Evolutionary conservation across 2,329 filamentous ascomycete species (phyloP).

Genomic region (Aspergillus brunneoviolaceus): DNA sequence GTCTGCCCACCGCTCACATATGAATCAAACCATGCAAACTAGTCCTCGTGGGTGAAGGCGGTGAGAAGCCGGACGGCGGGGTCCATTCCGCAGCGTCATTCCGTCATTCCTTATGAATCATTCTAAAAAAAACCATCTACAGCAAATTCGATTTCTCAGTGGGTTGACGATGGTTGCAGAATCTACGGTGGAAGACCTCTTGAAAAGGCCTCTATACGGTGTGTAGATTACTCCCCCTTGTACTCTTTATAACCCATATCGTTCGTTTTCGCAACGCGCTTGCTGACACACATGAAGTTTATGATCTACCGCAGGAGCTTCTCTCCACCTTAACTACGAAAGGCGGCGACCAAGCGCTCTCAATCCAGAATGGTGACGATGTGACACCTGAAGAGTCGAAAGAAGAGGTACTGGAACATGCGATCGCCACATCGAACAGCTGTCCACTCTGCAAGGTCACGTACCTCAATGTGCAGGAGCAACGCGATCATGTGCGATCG

Average conservation of each 20-base stretch:
- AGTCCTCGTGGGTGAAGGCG: not conserved
- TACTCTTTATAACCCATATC: not conserved
- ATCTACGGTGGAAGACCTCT: slow-evolving; percentile 35
- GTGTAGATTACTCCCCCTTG: slow-evolving; percentile 10
- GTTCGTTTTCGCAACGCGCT: slow-evolving; percentile 9
- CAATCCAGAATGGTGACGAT: slow-evolving; percentile 24
- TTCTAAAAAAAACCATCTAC: not conserved
- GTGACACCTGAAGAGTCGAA: slow-evolving; percentile 25
- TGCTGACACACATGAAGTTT: slow-evolving; percentile 57
- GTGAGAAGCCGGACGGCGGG: not conserved
- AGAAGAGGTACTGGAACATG: slow-evolving; percentile 41
- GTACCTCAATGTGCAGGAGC: slow-evolving; percentile 73
- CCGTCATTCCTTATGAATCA: not conserved
- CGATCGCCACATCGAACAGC: slow-evolving; percentile 60
- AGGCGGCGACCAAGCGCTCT: slow-evolving; percentile 40
- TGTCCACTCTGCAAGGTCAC: slow-evolving; percentile 76
- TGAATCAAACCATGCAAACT: no score
- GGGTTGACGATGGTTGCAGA: slow-evolving; percentile 21
- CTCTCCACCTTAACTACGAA: slow-evolving; percentile 66
- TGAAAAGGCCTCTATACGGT: slow-evolving; percentile 55
- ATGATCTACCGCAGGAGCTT: slow-evolving; percentile 75
- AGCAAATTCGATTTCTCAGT: not conserved
- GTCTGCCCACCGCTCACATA: no score
- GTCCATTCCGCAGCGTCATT: slow-evolving; percentile 4
- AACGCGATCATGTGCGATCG: slow-evolving; percentile 81